Evolutionary conservation across 2,329 filamentous ascomycete species (phyloP), one percentile per base, ranked within the genome.

Genomic region (Diaporthe longicolla): DNA sequence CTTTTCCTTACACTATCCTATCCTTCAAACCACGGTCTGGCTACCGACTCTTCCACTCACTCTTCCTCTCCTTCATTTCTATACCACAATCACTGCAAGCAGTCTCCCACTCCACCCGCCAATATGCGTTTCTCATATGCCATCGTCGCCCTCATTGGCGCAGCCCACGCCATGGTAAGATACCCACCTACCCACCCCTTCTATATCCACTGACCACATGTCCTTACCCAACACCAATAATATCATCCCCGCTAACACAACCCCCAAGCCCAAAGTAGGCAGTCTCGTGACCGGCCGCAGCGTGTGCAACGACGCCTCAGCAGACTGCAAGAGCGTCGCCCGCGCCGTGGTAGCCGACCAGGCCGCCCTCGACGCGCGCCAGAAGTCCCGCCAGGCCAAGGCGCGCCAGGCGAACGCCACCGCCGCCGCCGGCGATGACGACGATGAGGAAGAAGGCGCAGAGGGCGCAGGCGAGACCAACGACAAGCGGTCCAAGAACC

Each of bases 121-220:
- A 75, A 48, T 17, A 75, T 75, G 74, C 71, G 59, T 71, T 73
- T 75, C 71, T 71, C 71, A 32, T 73, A 69, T 50, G 52, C 66
- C 35, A 5, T 73, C 24, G 4, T 71, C 37, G 66, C 66, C 24
- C 50, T 75, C 26, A 17, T 71, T 24, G 40, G 74, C 66, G 55
- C 73, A 57, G 71, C 74, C 17, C 50, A 66, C 4, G 74, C 71
- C 65, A 35, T 75, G 50, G 66, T 75, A 65, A 6, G 69, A 29
- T 59, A 11, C 2, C 11, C 15, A 48, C 19, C 5, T 52, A 15
- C n/a, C 1, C 5, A 26, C 26, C 24, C 24, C 17, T 17, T 3
- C 2, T 0, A n/a, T 32, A 63, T 24, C 29, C 63, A 26, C 45
- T 4, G 11, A 8, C 43, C 8, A n/a, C 15, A 13, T 19, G 17